Evolutionary conservation across 2,329 filamentous ascomycete genomes (phyloP).

Genomic region (Sphaerulina populicola): DNA sequence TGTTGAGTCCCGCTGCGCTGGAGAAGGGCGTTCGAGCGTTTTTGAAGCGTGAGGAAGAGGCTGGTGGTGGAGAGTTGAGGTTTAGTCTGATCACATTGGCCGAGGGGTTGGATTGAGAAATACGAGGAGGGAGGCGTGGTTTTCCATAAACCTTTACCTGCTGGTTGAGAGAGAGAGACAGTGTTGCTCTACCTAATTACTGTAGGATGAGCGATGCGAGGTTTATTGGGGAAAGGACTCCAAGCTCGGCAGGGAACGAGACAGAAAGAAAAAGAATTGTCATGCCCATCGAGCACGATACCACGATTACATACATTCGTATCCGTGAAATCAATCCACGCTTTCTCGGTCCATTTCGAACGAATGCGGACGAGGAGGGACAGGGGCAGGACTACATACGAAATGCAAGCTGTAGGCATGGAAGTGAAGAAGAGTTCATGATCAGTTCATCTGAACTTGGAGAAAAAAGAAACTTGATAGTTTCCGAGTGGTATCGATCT

Average conservation of each 20-base stretch:
- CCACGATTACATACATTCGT: too few relatives aligned
- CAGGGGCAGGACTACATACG: too few relatives aligned
- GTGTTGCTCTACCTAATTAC: not conserved
- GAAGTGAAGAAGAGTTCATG: not conserved
- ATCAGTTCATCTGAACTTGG: not conserved
- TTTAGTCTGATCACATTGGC: constrained; percentile 57
- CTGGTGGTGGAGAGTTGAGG: constrained; percentile 50
- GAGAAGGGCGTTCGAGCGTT: constrained; percentile 58
- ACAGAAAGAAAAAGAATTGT: too few relatives aligned
- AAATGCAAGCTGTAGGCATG: too few relatives aligned
- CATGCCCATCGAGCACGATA: too few relatives aligned
- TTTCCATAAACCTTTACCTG: too few relatives aligned
- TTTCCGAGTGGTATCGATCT: not conserved
- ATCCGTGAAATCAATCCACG: too few relatives aligned
- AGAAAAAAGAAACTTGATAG: not conserved
- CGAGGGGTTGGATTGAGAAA: constrained; percentile 46
- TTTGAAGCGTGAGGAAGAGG: constrained; percentile 49
- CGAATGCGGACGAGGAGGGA: too few relatives aligned
- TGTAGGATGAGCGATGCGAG: too few relatives aligned
- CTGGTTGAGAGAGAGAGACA: not conserved
- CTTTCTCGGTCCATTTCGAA: too few relatives aligned
- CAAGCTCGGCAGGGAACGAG: too few relatives aligned
- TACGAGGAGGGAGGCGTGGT: not conserved
- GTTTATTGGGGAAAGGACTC: too few relatives aligned
- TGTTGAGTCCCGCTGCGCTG: constrained; percentile 62